Evolutionary conservation across 2,329 filamentous ascomycete genomes (phyloP), one percentile per base, ranked within the genome.

Genomic region (Neopestalotiopsis sp.): DNA sequence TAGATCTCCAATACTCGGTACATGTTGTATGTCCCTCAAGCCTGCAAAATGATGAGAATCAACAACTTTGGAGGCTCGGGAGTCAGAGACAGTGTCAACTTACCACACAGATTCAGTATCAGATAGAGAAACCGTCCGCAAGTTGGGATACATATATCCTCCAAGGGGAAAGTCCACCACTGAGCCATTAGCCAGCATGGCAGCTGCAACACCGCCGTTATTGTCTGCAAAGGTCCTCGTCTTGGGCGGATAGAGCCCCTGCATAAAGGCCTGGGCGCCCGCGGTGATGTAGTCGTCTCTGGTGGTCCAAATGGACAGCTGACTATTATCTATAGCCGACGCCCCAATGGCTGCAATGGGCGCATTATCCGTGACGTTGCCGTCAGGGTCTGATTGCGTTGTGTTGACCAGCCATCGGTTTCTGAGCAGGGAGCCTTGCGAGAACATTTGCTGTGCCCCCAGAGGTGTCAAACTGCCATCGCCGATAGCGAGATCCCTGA

Each of bases 201-300:
- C 83, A 13, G 86, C 82, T 45, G 78, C 76, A 10, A 69, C 59
- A 28, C 77, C 78, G 4, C 78, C 79, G 13, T 75, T 76, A 1
- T 82, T 77, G 4, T 78, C 75, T 5, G 79, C 74, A 40, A 81
- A 82, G 0, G 74, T 71, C 10, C 75, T 70, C 4, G 84, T 84
- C 0, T 87, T 85, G 0, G 94, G 93, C 2, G 94, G 94, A 76
- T 97, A 97, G 4, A 97, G 84, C 4, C 92, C 94, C 78, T 97
- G 94, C 73, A 96, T 81, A 79, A 97, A 97, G 0, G 91, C 94
- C 65, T 88, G 83, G 42, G 93, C 93, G 2, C 93, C 90, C 70
- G 87, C 90, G 65, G 90, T 88, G 40, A 95, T 75, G 75, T 81
- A 85, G 32, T 79, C 77, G 65, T 85, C 81, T 4, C 79, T 75